Conservation (phyloP, 1,284 basidiomycete species). For the Neonothopanus nambi region DNA sequence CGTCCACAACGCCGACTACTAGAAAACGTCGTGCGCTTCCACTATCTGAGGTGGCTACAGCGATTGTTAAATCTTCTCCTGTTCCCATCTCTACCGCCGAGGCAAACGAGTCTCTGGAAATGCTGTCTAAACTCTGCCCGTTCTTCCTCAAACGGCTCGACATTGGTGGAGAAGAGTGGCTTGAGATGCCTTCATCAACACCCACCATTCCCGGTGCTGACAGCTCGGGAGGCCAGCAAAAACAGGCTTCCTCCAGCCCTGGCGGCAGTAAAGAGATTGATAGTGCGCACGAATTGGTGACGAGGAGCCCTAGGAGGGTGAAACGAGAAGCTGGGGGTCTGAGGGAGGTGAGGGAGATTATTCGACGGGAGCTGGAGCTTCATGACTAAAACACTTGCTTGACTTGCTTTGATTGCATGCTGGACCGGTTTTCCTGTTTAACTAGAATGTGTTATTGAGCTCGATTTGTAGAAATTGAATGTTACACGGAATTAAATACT, state of each 20-base stretch:
- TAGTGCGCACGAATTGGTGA: slow-evolving; percentile 58
- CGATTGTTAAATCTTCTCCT: slow-evolving; percentile 74
- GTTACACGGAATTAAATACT: slow-evolving; percentile 1
- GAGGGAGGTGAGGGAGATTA: slow-evolving; percentile 75
- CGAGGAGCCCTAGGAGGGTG: slow-evolving; percentile 68
- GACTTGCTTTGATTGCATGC: slow-evolving; percentile 8
- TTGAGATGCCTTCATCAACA: slow-evolving; percentile 72
- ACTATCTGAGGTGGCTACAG: slow-evolving; percentile 58
- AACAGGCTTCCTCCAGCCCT: slow-evolving; percentile 36
- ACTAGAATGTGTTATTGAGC: slow-evolving; percentile 10
- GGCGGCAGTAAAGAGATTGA: slow-evolving; percentile 41
- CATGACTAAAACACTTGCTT: slow-evolving; percentile 46
- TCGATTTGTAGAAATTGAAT: slow-evolving; percentile 10
- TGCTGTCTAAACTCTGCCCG: slow-evolving; percentile 69
- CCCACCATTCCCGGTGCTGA: slow-evolving; percentile 20
- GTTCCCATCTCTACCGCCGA: slow-evolving; percentile 76
- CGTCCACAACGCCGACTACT: slow-evolving; percentile 48
- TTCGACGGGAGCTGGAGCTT: slow-evolving; percentile 72
- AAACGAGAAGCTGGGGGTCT: slow-evolving; percentile 69
- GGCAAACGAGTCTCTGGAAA: slow-evolving; percentile 67
- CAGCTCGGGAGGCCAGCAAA: slow-evolving; percentile 23
- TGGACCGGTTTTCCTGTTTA: not conserved
- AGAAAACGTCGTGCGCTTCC: slow-evolving; percentile 72
- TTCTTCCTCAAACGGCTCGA: slow-evolving; percentile 70
- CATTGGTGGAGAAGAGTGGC: slow-evolving; percentile 71